Evolutionary conservation across 768 basidiomycete species (phyloP), one percentile per base, ranked within the genome.

Genomic region (Amanita brunnescens): DNA sequence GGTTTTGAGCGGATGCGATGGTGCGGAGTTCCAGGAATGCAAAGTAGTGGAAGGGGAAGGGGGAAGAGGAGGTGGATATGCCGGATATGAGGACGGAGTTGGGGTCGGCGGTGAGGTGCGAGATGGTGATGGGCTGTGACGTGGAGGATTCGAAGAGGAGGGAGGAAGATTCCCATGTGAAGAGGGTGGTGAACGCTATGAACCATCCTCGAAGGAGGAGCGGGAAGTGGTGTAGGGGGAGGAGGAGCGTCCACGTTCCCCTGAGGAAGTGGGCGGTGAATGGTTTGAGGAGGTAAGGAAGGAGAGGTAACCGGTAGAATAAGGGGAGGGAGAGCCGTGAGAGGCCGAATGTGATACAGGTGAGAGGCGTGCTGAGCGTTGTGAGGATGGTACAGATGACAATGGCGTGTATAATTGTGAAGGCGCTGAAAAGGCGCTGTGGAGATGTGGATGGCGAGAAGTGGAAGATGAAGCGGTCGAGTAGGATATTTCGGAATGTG

Each of bases 161-260:
- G 34, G 81, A 80, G 0, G 81, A 66, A 6, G 76, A 70, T 61
- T 88, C 86, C 88, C 87, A 88, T 12, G 69, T 69, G 6, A 70
- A 64, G 2, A 79, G 57, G 2, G 79, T 87, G 6, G 70, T 69
- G 29, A 78, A 58, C 1, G 72, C 78, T 5, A 87, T 59, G 13
- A 67, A 67, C 67, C 76, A 81, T 1, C 76, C 69, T 16, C 77
- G 70, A 14, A 62, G 58, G 18, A 83, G 59, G 5, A 83, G 66
- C 2, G 68, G 54, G 33, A 72, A 52, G 57, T 83, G 71, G 14
- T 61, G 62, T 33, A 78, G 59, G 0, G 78, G 76, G 13, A 87
- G 71, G 4, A 67, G 58, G 18, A 83, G 21, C 0, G 78, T 79
- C 70, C 77, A 83, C 12, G 75, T 61, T 1, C 80, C 78, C 45